phyloP scores from a whole-genome alignment of 257 asterid species.

The Ligustrum vulgare region DNA sequence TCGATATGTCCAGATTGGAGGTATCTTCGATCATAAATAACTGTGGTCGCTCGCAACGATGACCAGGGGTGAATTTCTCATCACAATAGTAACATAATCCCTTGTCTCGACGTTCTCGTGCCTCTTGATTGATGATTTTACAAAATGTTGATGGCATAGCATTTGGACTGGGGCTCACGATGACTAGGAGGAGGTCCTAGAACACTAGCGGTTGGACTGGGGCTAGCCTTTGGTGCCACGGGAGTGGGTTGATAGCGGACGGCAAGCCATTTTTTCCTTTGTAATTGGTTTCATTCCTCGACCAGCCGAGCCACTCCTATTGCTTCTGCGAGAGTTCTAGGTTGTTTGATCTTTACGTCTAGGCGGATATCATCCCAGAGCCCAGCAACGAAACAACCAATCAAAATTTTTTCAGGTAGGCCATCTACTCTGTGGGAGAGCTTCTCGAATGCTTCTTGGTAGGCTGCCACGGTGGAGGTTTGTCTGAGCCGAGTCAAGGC shows the following conservation, averaged over 20 bases:
- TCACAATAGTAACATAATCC: constrained; percentile 13
- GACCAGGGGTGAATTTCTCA: neutral
- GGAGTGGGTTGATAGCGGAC: neutral
- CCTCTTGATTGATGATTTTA: constrained; percentile 8
- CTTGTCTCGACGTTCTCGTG: neutral
- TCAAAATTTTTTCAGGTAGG: neutral
- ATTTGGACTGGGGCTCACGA: neutral
- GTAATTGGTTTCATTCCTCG: neutral
- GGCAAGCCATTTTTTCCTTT: neutral
- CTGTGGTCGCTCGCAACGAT: too few species aligned
- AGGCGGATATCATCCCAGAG: neutral
- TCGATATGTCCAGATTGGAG: too few species aligned
- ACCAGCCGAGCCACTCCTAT: constrained; percentile 7
- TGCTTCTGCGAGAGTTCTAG: neutral
- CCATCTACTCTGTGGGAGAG: neutral
- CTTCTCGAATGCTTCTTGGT: neutral
- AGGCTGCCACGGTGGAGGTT: neutral
- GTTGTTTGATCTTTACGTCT: constrained; percentile 8
- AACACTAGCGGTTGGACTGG: too few species aligned
- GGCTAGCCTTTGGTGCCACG: too few species aligned
- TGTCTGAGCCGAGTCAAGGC: neutral
- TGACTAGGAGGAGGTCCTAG: neutral
- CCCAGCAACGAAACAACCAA: neutral
- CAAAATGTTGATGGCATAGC: neutral
- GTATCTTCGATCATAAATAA: too few species aligned